phyloP scores from a whole-genome alignment of 2,329 filamentous ascomycete species.

The Fusarium sp. region DNA sequence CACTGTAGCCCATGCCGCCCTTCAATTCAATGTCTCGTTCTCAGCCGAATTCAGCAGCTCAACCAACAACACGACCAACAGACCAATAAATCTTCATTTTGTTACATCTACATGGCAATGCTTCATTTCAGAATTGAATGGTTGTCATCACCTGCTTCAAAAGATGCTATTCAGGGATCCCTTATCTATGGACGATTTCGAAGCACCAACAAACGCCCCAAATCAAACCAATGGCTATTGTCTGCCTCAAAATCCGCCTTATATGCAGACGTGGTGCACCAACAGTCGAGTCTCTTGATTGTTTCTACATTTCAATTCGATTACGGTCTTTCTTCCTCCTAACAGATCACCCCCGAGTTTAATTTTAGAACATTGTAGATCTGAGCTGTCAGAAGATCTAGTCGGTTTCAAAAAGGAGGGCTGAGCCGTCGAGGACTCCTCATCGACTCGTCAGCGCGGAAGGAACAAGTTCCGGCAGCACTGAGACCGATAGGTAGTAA shows the following conservation, averaged over 20 bases:
- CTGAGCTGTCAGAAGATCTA: background rate
- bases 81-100: conserved; percentile 1
- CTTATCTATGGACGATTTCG: background rate
- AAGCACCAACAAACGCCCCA: background rate
- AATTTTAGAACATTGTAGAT: background rate
- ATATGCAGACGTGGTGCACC: background rate
- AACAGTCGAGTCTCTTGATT: background rate
- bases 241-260: background rate
- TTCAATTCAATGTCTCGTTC: conserved; percentile 1
- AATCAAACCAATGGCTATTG: conserved; percentile 16
- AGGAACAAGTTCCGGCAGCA: background rate
- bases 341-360: background rate
- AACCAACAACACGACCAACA: conserved; percentile 21
- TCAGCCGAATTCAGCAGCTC: conserved; percentile 5
- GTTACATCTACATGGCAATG: background rate
- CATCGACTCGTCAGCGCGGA: background rate
- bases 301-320: background rate
- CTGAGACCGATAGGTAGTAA: background rate
- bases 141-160: background rate
- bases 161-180: background rate
- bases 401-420: conserved; percentile 12
- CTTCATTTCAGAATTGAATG: background rate
- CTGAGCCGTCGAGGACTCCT: background rate
- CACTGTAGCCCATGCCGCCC: background rate
- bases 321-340: background rate